Evolutionary conservation across 2,329 filamentous ascomycete species (phyloP).

Genomic region (Parasarocladium wereldwijsianum): DNA sequence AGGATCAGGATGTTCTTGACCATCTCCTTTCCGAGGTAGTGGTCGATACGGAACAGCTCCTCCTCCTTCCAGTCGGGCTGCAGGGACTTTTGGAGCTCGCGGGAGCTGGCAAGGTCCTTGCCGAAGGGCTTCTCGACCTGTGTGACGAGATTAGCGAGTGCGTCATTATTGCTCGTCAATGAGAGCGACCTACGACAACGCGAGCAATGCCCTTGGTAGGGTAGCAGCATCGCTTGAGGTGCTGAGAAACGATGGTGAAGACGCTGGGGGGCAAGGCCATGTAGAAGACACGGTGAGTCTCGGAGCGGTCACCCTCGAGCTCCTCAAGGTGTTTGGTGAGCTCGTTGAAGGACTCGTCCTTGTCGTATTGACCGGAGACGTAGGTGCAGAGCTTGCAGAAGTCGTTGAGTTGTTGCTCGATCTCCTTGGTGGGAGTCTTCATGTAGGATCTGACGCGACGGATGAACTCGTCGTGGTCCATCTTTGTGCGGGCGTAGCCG

Average conservation of each 20-base stretch:
- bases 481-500: constrained; percentile 98
- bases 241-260: constrained; percentile 94
- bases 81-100: constrained; percentile 86
- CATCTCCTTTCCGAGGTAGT: constrained; percentile 99
- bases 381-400: constrained; percentile 86
- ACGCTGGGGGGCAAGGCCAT: constrained; percentile 97
- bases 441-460: constrained; percentile 94
- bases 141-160: constrained; percentile 10
- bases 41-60: constrained; percentile 97
- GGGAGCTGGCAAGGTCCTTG: constrained; percentile 87
- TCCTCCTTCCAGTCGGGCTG: constrained; percentile 98
- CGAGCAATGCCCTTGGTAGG: constrained; percentile 79
- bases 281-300: constrained; percentile 93
- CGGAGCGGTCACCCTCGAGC: constrained; percentile 66
- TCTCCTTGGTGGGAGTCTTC: constrained; percentile 95
- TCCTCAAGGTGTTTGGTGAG: constrained; percentile 76
- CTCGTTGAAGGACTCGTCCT: constrained; percentile 82
- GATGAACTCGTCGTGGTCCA: constrained; percentile 94
- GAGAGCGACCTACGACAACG: constrained; percentile 60
- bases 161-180: background rate
- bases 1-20: constrained; percentile 99
- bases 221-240: constrained; percentile 95
- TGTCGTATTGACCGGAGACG: constrained; percentile 92
- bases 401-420: constrained; percentile 85
- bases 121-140: constrained; percentile 99